Conservation (phyloP, 257 asterid genomes). For the Solanum neorickii region DNA sequence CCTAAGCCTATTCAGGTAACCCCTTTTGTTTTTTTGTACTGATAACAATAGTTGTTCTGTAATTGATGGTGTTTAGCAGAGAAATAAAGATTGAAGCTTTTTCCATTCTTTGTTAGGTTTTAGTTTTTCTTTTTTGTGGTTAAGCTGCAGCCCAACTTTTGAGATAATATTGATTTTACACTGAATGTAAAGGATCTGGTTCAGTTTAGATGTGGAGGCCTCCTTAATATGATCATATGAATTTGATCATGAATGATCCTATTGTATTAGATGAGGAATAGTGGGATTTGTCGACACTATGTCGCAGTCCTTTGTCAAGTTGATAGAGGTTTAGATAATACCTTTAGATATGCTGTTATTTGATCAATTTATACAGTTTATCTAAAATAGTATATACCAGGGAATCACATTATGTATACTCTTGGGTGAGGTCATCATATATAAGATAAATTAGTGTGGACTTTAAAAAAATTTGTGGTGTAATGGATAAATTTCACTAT, state of each 20-base stretch:
- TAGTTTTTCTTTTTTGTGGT: not conserved
- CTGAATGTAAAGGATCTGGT: not conserved
- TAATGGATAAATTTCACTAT: not conserved
- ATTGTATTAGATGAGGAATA: not conserved
- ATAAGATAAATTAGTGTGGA: not conserved
- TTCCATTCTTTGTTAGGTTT: not conserved
- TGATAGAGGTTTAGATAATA: not conserved
- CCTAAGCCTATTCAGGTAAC: conserved; percentile 57
- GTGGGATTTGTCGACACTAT: not conserved
- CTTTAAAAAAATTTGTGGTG: not conserved
- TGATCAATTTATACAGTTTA: not conserved
- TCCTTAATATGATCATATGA: not conserved
- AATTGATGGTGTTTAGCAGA: not conserved
- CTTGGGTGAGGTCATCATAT: not conserved
- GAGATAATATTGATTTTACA: not conserved
- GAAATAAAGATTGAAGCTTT: not conserved
- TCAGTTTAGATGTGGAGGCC: not conserved
- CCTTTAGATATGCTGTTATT: not conserved
- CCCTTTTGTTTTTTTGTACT: not conserved
- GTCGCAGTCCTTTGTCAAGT: not conserved
- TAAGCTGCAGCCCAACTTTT: not conserved
- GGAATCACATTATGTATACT: not conserved
- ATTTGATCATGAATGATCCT: not conserved
- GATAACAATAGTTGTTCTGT: not conserved
- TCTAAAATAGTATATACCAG: not conserved